Evolutionary conservation across 768 basidiomycete genomes (phyloP), one percentile per base, ranked within the genome.

Genomic region (Mycena rebaudengoi): DNA sequence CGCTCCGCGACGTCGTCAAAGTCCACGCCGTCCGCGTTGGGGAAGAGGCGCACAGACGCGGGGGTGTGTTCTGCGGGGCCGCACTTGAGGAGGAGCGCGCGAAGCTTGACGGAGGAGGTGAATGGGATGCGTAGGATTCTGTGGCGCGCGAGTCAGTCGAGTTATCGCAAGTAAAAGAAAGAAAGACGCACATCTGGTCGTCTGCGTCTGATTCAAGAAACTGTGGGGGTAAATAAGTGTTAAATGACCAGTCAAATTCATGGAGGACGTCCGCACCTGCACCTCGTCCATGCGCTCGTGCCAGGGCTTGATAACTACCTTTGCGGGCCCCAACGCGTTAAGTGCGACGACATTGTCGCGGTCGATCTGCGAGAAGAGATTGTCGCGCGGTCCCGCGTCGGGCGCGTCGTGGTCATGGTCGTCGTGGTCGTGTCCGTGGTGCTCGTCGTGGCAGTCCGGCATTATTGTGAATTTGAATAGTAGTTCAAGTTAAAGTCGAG

Each of bases 61-160:
- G 95, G 94, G 1, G 94, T 95, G 69, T 91, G 86, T 39, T 89
- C 90, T 0, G 80, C 83, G 1, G 96, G 94, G 7, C 96, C 96
- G 4, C 93, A 82, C 77, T 96, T 96, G 64, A 98, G 75, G 3
- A 95, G 85, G 39, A 98, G 80, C 25, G 91, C 87, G 23, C 91
- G 88, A 41, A 97, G 85, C 69, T 91, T 94, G 45, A 97, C 92
- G 16, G 91, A 89, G 10, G 92, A 91, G 0, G 91, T 95, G 76
- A 98, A 97, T 1, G 96, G 95, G 26, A 98, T 74, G 49, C 91
- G 91, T 52, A 95, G 76, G 67, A 95, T 94, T 69, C 93, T 94
- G 67, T 45, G 35, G 8, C 29, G 52, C 5, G 30, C 28, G 16
- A 32, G 46, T 39, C 50, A 40, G 28, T 21, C 32, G n/a, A 21